Percentiles rank a stretch among this genome's conserved stretches.
phyloP scores from a whole-genome alignment of 179 eudicot species.

The Beta corolliflora region DNA sequence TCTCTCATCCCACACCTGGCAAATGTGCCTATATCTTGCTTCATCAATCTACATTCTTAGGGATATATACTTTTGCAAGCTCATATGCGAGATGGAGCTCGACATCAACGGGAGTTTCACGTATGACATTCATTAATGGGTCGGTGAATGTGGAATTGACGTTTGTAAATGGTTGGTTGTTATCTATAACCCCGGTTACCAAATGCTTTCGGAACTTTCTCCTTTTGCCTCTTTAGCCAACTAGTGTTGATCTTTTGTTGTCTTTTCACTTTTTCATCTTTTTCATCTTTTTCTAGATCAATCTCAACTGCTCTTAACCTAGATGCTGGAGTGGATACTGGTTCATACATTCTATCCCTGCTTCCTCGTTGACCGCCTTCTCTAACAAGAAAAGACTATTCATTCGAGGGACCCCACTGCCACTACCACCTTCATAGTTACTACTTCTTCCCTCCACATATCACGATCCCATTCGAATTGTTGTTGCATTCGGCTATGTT shows the following conservation, averaged over 20 bases:
- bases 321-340: background rate
- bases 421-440: background rate
- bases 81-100: too few species aligned
- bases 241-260: background rate
- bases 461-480: background rate
- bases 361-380: background rate
- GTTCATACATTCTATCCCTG: background rate
- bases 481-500: background rate
- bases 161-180: too few species aligned
- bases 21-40: background rate
- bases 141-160: too few species aligned
- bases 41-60: conserved; percentile 1
- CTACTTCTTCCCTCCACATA: background rate
- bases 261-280: background rate
- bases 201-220: too few species aligned
- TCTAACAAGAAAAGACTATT: background rate
- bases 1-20: conserved; percentile 14
- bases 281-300: background rate
- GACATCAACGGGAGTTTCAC: too few species aligned
- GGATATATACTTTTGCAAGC: conserved; percentile 13
- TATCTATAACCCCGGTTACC: too few species aligned
- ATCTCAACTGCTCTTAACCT: background rate
- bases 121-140: too few species aligned
- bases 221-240: background rate
- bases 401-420: background rate